Evolutionary conservation across 2,329 filamentous ascomycete species (phyloP), one percentile per base, ranked within the genome.

Genomic region (Verruconis gallopava): DNA sequence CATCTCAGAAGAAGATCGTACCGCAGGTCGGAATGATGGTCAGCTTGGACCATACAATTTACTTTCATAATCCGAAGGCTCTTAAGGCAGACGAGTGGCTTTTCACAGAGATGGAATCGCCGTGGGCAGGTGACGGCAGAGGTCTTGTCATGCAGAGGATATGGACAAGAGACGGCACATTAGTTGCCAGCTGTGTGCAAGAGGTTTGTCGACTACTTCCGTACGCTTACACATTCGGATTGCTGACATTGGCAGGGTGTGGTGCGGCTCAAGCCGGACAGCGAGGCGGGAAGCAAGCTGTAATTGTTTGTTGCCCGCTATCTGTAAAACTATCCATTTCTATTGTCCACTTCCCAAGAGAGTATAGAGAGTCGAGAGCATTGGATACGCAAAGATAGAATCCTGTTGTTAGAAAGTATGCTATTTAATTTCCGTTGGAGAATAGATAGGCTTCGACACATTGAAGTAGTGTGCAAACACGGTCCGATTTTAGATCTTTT

Each of bases 1-100:
- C 9, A 21, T 21, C 32, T 4, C 20, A 35, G 13, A n/a, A 25
- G 35, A 44, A 44, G 28, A 3, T 54, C 3, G 63, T 69, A 33
- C 77, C 76, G 3, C 66, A 72, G 53, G 64, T 89, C 38, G 82
- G 82, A n/a, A 91, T 91, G 84, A 77, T 86, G 72, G 83, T 91
- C 40, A 81, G 75, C 50, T 63, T 89, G 40, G 84, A 91, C 56
- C 84, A 91, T 47, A 67, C 65, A 20, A 72, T 73, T 35, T 71
- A 72, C 51, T 73, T 73, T 53, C 69, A 73, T 48, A 60, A 62
- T 38, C 67, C 66, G n/a, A 57, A 61, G 21, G 59, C 55, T 14
- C 71, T 71, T 51, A 55, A 64, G 25, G 68, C 68, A 25, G 69
- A 72, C 43, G 68, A 86, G 60, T 88, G 82, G 82, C 80, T 86